These are phyloP conservation scores for Hypsizygus ulmarius DNA, from an alignment of 1,284 basidiomycete genomes.

Conservation along the genomic window DNA sequence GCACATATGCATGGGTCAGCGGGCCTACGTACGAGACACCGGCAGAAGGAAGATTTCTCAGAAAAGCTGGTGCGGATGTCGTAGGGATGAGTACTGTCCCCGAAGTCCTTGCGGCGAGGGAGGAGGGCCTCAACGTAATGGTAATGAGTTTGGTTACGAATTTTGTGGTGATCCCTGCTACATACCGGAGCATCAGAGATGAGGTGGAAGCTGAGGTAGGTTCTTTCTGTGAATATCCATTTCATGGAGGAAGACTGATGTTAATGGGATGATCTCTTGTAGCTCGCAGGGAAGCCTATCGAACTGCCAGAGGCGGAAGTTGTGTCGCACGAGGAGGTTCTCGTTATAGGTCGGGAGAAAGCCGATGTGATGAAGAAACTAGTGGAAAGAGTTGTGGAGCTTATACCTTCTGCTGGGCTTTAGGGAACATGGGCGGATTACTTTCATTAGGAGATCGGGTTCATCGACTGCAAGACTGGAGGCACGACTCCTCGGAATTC, in stretches of 20 bases:
- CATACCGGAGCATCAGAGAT: conserved; percentile 64
- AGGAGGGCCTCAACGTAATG: conserved; percentile 71
- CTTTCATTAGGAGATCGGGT: no score
- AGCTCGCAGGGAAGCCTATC: conserved; percentile 62
- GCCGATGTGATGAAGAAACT: conserved; percentile 68
- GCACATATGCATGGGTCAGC: conserved; percentile 83
- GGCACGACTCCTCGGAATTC: no score
- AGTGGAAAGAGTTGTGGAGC: conserved; percentile 60
- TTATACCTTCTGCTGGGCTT: conserved; percentile 17
- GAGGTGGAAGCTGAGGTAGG: conserved; percentile 74
- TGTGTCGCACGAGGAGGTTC: conserved; percentile 84
- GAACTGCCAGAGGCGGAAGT: conserved; percentile 41
- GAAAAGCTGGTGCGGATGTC: conserved; percentile 73
- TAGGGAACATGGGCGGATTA: background rate
- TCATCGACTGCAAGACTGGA: no score
- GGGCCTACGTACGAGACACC: conserved; percentile 85
- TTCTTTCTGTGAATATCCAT: conserved; percentile 8
- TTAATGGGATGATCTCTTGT: background rate
- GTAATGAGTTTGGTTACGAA: conserved; percentile 84
- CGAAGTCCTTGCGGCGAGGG: conserved; percentile 78
- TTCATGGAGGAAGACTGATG: background rate
- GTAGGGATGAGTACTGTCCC: conserved; percentile 92
- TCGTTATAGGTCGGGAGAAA: conserved; percentile 64
- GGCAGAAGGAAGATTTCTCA: conserved; percentile 74
- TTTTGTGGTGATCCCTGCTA: conserved; percentile 72